Percentiles rank a stretch among this genome's conserved stretches.
Conservation (phyloP, 192 early-diverging fungal species). For the Coemansia sp. region DNA sequence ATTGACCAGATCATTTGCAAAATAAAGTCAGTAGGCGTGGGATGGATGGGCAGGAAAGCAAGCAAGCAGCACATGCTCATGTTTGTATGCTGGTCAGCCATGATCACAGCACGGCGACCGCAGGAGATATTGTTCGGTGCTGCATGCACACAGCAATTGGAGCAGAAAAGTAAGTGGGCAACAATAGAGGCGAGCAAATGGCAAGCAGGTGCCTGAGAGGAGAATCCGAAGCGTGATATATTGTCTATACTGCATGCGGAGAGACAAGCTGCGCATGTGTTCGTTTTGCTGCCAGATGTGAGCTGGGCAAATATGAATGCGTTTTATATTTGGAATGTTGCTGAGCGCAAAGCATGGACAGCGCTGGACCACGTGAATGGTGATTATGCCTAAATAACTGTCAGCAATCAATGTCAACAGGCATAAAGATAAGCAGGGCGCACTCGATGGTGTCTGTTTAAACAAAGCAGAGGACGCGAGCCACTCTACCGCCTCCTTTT, state of each 20-base stretch:
- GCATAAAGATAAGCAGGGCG: not conserved
- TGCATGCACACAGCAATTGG: constrained; percentile 9
- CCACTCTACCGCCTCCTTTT: not conserved
- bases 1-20: not conserved
- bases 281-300: not conserved
- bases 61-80: not conserved
- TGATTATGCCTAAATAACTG: constrained; percentile 39
- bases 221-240: not conserved
- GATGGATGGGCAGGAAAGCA: not conserved
- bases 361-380: constrained; percentile 16
- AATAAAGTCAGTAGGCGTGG: not conserved
- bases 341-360: constrained; percentile 1
- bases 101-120: constrained; percentile 1
- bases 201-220: not conserved
- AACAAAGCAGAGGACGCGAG: not conserved
- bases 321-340: not conserved
- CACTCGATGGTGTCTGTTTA: not conserved
- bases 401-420: constrained; percentile 24
- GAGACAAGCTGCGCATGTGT: constrained; percentile 1
- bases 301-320: not conserved
- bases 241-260: not conserved
- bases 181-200: not conserved
- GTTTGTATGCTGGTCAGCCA: not conserved
- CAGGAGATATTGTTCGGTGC: not conserved
- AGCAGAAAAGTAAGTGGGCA: not conserved